Evolutionary conservation across 345 rosid species (phyloP).

Genomic region (Camelina laxa): DNA sequence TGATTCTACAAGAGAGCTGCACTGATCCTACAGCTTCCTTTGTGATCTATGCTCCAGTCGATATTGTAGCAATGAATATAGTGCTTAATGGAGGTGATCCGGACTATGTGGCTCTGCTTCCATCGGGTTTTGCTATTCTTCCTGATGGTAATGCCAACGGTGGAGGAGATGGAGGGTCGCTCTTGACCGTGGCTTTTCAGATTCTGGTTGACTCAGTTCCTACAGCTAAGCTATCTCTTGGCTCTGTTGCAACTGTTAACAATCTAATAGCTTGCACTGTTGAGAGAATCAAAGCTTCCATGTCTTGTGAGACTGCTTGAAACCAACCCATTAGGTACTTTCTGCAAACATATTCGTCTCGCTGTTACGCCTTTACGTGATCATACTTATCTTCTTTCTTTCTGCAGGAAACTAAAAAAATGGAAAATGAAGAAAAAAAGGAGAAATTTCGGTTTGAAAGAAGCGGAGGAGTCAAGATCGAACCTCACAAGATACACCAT

Average conservation of each 20-base stretch:
- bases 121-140: conserved; percentile 81
- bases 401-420: conserved; percentile 25
- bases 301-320: conserved; percentile 63
- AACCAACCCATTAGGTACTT: conserved; percentile 36
- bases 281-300: conserved; percentile 83
- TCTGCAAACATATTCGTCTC: neutral
- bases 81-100: conserved; percentile 79
- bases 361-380: neutral
- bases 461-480: conserved; percentile 86
- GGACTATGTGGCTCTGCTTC: conserved; percentile 71
- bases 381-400: conserved; percentile 3
- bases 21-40: conserved; percentile 63
- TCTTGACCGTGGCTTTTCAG: conserved; percentile 93
- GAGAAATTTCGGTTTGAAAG: conserved; percentile 35
- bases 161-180: conserved; percentile 65
- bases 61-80: conserved; percentile 73
- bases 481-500: conserved; percentile 68
- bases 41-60: conserved; percentile 78
- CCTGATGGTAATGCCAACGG: conserved; percentile 57
- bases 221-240: conserved; percentile 89
- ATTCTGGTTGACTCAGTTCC: conserved; percentile 94
- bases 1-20: conserved; percentile 77
- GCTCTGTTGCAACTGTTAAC: conserved; percentile 96
- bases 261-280: conserved; percentile 89
- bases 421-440: conserved; percentile 28